Evolutionary conservation across 106 monocot genomes (phyloP).

Genomic region (Platanthera guangdongensis): DNA sequence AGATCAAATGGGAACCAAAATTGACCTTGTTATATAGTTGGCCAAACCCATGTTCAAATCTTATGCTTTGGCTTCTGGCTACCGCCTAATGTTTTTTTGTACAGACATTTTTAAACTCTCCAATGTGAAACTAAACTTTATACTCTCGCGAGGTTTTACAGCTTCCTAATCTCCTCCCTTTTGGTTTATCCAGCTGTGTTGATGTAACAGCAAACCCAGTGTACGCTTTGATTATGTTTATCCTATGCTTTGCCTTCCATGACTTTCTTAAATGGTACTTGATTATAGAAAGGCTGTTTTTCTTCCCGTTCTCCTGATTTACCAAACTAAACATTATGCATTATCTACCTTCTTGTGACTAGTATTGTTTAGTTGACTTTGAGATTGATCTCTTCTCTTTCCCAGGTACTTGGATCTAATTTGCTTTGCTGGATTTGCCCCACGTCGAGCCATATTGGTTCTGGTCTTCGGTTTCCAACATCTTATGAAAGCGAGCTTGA

Average conservation of each 20-base stretch:
- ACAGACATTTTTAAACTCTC: no score
- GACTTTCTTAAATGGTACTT: not conserved
- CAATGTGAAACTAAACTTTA: no score
- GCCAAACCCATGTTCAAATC: no score
- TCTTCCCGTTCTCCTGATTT: not conserved
- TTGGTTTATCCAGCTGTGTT: not conserved
- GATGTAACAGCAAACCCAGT: not conserved
- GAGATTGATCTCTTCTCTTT: not conserved
- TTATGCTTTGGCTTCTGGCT: no score
- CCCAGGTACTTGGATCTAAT: constrained; percentile 47
- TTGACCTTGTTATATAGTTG: no score
- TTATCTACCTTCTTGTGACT: no score
- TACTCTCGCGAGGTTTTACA: no score
- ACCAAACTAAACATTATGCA: no score
- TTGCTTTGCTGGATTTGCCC: constrained; percentile 45
- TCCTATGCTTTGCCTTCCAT: not conserved
- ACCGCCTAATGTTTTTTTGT: no score
- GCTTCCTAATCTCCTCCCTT: no score
- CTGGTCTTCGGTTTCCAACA: constrained; percentile 36
- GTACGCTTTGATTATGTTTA: not conserved
- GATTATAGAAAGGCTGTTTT: not conserved
- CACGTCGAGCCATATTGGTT: constrained; percentile 18
- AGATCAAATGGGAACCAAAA: no score
- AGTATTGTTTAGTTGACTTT: not conserved
- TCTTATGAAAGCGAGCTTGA: constrained; percentile 19